A percentile compares a stretch with the other conserved stretches of the same genome.
Evolutionary conservation across 257 asterid species (phyloP).

Genomic region (Solanum habrochaites): DNA sequence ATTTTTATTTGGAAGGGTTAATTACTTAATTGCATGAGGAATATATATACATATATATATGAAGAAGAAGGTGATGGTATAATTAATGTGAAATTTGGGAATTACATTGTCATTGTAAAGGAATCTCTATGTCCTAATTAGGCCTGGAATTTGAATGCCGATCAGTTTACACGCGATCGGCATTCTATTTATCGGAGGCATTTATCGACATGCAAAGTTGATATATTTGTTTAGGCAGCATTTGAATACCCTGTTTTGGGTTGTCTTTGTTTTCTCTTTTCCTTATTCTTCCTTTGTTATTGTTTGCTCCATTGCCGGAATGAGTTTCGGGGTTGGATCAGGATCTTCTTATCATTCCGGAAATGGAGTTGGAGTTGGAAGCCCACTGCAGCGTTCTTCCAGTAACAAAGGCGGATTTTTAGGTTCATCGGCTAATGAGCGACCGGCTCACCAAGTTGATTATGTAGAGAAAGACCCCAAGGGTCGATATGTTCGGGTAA

Average conservation of each 20-base stretch:
- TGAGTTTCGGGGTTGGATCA: slow-evolving; percentile 23
- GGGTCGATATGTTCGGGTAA: slow-evolving; percentile 64
- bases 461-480: slow-evolving; percentile 49
- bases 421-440: slow-evolving; percentile 6
- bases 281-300: background rate
- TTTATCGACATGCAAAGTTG: slow-evolving; percentile 8
- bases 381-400: slow-evolving; percentile 6
- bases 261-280: slow-evolving; percentile 2
- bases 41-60: background rate
- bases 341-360: slow-evolving; percentile 10
- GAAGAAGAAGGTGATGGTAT: background rate
- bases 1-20: background rate
- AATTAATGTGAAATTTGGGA: slow-evolving; percentile 13
- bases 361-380: slow-evolving; percentile 5
- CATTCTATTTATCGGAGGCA: slow-evolving; percentile 23
- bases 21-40: background rate
- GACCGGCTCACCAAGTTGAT: slow-evolving; percentile 23
- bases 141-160: slow-evolving; percentile 23
- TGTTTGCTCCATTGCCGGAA: slow-evolving; percentile 13
- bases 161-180: slow-evolving; percentile 19
- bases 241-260: slow-evolving; percentile 1
- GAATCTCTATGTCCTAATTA: background rate
- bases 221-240: background rate
- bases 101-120: background rate
- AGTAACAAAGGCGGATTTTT: slow-evolving; percentile 1